phyloP scores from a whole-genome alignment of 768 basidiomycete species.

The Lactifluus rugatus region DNA sequence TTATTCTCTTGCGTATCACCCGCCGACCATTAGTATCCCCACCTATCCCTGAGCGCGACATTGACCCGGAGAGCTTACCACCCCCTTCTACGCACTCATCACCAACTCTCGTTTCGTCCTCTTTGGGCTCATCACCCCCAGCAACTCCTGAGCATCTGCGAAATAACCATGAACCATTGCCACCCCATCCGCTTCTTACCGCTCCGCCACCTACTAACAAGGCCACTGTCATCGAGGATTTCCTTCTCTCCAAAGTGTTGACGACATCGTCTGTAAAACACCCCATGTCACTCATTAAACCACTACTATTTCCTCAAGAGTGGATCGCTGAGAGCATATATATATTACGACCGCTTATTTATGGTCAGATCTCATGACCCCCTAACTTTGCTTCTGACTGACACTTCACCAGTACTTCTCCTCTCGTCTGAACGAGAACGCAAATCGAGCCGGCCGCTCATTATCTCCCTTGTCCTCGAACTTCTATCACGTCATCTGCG shows the following conservation, averaged over 20 bases:
- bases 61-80: slow-evolving; percentile 59
- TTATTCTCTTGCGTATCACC: slow-evolving; percentile 66
- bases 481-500: slow-evolving; percentile 69
- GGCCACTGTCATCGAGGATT: slow-evolving; percentile 63
- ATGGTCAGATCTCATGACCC: slow-evolving; percentile 41
- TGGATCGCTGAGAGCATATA: slow-evolving; percentile 70
- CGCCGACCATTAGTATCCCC: slow-evolving; percentile 65
- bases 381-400: neutral
- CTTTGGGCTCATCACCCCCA: slow-evolving; percentile 45
- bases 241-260: slow-evolving; percentile 72
- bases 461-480: slow-evolving; percentile 57
- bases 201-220: slow-evolving; percentile 41
- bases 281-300: slow-evolving; percentile 54
- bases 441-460: slow-evolving; percentile 50
- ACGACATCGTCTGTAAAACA: slow-evolving; percentile 63
- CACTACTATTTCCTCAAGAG: slow-evolving; percentile 53
- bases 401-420: slow-evolving; percentile 27
- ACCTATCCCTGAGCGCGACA: slow-evolving; percentile 79
- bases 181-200: slow-evolving; percentile 51
- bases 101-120: slow-evolving; percentile 51
- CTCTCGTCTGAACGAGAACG: slow-evolving; percentile 30
- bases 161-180: slow-evolving; percentile 65
- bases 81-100: slow-evolving; percentile 42
- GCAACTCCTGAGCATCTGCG: slow-evolving; percentile 70
- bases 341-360: slow-evolving; percentile 62